Evolutionary conservation across 2,329 filamentous ascomycete species (phyloP).

Genomic region (Verticillium nubilum): DNA sequence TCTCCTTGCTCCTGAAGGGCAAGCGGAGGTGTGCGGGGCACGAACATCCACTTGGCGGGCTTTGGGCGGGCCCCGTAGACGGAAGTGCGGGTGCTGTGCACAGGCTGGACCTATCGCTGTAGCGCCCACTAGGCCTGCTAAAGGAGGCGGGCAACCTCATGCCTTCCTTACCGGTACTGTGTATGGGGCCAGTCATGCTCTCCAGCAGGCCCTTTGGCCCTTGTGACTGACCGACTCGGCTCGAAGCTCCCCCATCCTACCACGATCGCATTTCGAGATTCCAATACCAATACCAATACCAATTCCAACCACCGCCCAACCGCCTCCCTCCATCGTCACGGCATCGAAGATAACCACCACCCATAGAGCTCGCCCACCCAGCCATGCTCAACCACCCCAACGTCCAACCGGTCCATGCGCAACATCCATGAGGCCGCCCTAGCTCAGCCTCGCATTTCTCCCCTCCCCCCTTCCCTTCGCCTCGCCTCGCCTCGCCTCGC

Average conservation of each 20-base stretch:
- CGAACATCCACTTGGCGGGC: neutral
- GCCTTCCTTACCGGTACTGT: too few species aligned
- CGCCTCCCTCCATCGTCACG: neutral
- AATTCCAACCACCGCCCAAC: neutral
- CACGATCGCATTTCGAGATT: neutral
- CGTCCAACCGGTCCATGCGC: conserved; percentile 1
- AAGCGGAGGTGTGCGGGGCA: neutral
- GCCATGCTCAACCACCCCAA: conserved; percentile 3
- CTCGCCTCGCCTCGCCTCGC: neutral
- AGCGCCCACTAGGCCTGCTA: neutral
- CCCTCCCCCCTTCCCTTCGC: neutral
- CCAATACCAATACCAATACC: neutral
- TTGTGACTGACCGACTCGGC: neutral
- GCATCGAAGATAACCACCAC: neutral
- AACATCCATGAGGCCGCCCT: conserved; percentile 2
- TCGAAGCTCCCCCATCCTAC: neutral
- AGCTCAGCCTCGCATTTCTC: neutral
- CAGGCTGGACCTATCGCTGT: neutral
- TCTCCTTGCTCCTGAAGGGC: neutral
- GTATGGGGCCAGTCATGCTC: too few species aligned
- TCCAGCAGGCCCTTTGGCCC: neutral
- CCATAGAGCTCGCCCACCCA: neutral
- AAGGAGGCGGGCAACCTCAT: neutral
- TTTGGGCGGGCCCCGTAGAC: neutral
- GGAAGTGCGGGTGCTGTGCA: neutral